These are phyloP conservation scores for Clonostachys sp. DNA, from an alignment of 2,329 filamentous ascomycete species.

Conservation along the genomic window DNA sequence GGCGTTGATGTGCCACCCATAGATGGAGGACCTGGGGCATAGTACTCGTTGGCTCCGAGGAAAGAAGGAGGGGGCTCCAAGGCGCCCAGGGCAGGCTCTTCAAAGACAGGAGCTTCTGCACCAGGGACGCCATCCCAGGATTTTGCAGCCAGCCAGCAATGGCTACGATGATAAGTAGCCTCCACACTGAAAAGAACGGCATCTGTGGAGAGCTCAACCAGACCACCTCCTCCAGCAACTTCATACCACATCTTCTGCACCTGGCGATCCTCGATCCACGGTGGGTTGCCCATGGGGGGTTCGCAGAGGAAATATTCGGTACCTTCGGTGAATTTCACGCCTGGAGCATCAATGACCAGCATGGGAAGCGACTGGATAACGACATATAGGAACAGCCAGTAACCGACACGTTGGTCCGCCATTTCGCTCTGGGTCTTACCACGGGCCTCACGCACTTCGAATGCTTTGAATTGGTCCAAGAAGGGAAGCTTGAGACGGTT, in stretches of 20 bases:
- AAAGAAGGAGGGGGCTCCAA: conserved; percentile 28
- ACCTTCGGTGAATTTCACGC: conserved; percentile 61
- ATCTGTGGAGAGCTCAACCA: conserved; percentile 56
- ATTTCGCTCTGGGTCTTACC: conserved; percentile 63
- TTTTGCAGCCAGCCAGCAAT: conserved; percentile 51
- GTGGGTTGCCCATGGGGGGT: conserved; percentile 65
- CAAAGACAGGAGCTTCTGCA: conserved; percentile 13
- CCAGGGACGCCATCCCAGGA: conserved; percentile 36
- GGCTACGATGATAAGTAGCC: conserved; percentile 53
- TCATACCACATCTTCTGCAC: conserved; percentile 71
- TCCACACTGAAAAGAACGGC: conserved; percentile 58
- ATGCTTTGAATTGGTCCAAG: conserved; percentile 63
- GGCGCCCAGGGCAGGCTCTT: conserved; percentile 28
- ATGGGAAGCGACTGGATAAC: conserved; percentile 74
- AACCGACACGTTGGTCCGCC: conserved; percentile 66
- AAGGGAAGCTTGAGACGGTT: conserved; percentile 56
- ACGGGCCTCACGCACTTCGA: conserved; percentile 64
- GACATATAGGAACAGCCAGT: conserved; percentile 79
- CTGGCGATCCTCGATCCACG: conserved; percentile 65
- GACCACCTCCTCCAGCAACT: conserved; percentile 57
- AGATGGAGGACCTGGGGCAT: conserved; percentile 8
- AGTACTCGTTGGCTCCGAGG: conserved; percentile 10
- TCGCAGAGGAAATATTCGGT: conserved; percentile 82
- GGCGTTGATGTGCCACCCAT: conserved; percentile 17
- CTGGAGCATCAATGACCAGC: conserved; percentile 71